These are phyloP conservation scores for Bassia scoparia DNA, from an alignment of 148 eudicot genomes.

Conservation along the genomic window DNA sequence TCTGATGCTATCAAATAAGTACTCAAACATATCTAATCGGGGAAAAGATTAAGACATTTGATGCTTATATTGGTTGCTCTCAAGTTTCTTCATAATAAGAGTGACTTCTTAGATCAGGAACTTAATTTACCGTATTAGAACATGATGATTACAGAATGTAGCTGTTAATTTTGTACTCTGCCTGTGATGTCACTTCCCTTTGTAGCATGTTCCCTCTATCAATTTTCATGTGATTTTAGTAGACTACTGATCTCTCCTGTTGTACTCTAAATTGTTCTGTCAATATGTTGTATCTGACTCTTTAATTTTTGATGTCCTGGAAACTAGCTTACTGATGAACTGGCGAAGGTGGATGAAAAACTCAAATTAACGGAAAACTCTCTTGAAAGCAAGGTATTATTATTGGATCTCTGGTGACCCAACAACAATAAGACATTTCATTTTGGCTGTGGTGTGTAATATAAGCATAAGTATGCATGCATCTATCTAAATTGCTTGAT, in stretches of 20 bases:
- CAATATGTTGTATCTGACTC: constrained; percentile 14
- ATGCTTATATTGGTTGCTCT: background rate
- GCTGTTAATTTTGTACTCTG: background rate
- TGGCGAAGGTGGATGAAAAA: constrained; percentile 69
- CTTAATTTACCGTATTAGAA: background rate
- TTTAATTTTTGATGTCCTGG: constrained; percentile 17
- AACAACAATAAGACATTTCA: background rate
- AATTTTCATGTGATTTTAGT: background rate
- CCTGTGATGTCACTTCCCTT: background rate
- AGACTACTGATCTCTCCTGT: background rate
- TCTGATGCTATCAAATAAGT: no score
- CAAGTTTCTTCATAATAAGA: background rate
- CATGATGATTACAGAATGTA: background rate
- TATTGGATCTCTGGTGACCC: background rate
- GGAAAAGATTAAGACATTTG: background rate
- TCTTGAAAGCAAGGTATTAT: constrained; percentile 84
- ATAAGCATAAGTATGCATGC: background rate
- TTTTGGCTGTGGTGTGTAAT: constrained; percentile 1
- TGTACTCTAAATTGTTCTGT: background rate
- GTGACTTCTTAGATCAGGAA: background rate
- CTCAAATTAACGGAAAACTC: constrained; percentile 72
- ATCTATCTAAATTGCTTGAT: constrained; percentile 9
- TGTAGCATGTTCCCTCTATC: background rate
- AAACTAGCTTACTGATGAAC: constrained; percentile 70
- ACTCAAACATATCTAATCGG: no score